Base-by-base conservation (phyloP, 2,329 filamentous ascomycete genomes). In the Neofusicoccum cordaticola region DNA sequence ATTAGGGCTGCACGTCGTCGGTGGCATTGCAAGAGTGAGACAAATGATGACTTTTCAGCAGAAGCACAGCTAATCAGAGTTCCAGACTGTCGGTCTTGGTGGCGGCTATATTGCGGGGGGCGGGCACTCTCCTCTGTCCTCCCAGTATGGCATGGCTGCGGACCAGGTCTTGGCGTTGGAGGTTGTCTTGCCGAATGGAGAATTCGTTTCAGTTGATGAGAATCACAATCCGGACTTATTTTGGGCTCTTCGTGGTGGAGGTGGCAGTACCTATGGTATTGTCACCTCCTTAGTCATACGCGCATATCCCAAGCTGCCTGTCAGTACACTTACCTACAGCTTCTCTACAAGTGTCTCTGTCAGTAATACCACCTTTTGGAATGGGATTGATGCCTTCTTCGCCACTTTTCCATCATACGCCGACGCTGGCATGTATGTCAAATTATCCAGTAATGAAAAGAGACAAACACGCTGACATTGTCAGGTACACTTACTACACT, bases 1-100 rank as follows among this genome's bases (percentile, higher is more conserved):
- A 80, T 34, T 82, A 81, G 0, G 76, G 83, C 51, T 79, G 78
- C 0, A 78, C 86, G 1, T 80, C 87, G 3, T 53, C 11, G 50
- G 15, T 1, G 50, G 50, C 2, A 50, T 50, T 15, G 47, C 47
- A 9, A 50, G 47, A 34, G 47, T 50, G 12, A 50, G 50, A 19
- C 22, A 8, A 12, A 11, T 4, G 12, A 15, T 15, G 15, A 15
- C 11, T 52, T 11, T 15, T 9, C 15, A 5, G n/a, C 3, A n/a
- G 13, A 12, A 15, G 22, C 27, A 11, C 4, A 5, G 22, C 19
- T 47, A 35, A 48, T 11, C 8, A 4, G 75, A 71, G 45, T 60
- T 69, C 1, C 73, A 69, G 2, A 75, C 74, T 0, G 73, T 77
- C 12, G 75, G 73, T 8, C 37, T 75, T 9, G 72, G 70, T 2